phyloP scores from a whole-genome alignment of 2,329 filamentous ascomycete species.

The Aspergillus sp. region DNA sequence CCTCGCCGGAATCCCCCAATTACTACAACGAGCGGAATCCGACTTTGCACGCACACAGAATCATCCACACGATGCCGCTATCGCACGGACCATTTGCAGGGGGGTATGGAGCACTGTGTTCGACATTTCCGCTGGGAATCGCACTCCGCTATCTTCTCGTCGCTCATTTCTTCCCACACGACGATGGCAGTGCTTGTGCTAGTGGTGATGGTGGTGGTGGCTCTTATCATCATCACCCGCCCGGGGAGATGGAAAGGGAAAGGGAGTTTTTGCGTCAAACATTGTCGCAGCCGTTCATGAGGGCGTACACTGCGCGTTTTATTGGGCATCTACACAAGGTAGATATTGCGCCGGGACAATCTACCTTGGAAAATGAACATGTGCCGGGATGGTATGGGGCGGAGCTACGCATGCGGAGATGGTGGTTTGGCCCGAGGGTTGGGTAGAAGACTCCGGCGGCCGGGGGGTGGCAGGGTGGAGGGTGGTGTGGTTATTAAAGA shows the following conservation, averaged over 20 bases:
- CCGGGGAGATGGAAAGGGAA: background rate
- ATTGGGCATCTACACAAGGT: constrained; percentile 3
- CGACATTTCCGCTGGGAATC: constrained; percentile 7
- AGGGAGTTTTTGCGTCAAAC: background rate
- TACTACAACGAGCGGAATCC: constrained; percentile 5
- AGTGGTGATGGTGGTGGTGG: too few relatives aligned
- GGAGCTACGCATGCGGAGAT: too few relatives aligned
- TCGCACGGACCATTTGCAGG: constrained; percentile 3
- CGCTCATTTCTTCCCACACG: constrained; percentile 5
- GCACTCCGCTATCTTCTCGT: constrained; percentile 2
- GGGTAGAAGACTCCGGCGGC: too few relatives aligned
- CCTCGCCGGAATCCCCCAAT: background rate
- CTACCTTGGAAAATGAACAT: background rate
- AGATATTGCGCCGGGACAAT: background rate
- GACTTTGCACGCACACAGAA: constrained; percentile 4
- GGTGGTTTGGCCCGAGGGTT: too few relatives aligned
- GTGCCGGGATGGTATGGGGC: too few relatives aligned
- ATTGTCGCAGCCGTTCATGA: constrained; percentile 4
- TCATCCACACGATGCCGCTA: background rate
- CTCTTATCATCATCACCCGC: too few relatives aligned
- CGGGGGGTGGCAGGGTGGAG: too few relatives aligned
- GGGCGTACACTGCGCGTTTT: constrained; percentile 8
- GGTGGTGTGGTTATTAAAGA: too few relatives aligned
- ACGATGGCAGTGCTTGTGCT: background rate
- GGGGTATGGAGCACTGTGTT: constrained; percentile 7